Percentiles rank a stretch among this genome's conserved stretches.
Conservation (phyloP, 192 early-diverging fungal genomes). For the Dissophora ornata region DNA sequence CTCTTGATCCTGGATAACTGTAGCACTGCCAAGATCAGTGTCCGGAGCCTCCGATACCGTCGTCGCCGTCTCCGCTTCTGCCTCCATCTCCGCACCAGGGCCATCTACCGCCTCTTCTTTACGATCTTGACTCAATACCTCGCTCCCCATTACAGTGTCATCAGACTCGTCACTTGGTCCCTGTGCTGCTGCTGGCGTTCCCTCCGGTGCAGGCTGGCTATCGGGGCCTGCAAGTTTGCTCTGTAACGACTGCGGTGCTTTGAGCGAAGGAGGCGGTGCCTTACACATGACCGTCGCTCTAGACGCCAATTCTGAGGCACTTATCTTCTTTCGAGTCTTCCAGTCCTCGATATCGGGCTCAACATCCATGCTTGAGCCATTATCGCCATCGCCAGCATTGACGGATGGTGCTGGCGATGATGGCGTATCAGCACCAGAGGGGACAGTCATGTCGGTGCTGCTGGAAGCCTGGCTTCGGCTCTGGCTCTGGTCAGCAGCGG, state of each 20-base stretch:
- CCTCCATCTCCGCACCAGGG: too few species aligned
- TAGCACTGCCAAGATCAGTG: too few species aligned
- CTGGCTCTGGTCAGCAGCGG: neutral
- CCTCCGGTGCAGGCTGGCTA: neutral
- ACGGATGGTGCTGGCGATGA: constrained; percentile 12
- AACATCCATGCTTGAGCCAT: constrained; percentile 7
- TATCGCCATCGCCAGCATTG: neutral
- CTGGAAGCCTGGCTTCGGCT: too few species aligned
- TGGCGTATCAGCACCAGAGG: neutral
- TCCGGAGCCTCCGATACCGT: too few species aligned
- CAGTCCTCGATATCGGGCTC: constrained; percentile 41
- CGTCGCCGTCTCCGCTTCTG: neutral
- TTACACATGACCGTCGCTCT: constrained; percentile 40
- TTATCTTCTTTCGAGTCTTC: constrained; percentile 50
- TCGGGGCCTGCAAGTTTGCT: constrained; percentile 32
- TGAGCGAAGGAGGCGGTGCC: constrained; percentile 36
- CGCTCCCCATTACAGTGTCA: neutral
- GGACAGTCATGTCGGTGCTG: neutral
- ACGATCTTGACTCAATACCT: neutral
- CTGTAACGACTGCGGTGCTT: constrained; percentile 40
- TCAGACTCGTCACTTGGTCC: neutral
- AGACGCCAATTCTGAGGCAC: constrained; percentile 37
- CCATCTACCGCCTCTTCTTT: too few species aligned
- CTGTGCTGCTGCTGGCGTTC: neutral
- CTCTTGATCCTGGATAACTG: too few species aligned